Conservation (phyloP, 352 stramenopile species). For the Globisporangium nunn region DNA sequence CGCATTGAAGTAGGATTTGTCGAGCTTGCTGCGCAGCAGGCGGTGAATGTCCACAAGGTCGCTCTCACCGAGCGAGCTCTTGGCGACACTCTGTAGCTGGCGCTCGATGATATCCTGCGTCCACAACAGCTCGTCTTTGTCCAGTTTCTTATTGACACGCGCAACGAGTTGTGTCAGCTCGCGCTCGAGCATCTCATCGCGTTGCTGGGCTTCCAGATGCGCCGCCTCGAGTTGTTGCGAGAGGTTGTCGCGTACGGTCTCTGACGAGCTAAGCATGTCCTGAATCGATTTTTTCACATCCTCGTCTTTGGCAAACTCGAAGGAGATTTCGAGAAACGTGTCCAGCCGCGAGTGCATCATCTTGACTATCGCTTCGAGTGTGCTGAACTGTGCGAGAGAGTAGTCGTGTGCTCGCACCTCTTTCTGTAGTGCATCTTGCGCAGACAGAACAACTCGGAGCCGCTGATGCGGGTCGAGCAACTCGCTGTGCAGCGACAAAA, state of each 20-base stretch:
- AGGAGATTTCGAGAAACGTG: conserved; percentile 55
- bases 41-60: conserved; percentile 58
- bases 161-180: conserved; percentile 56
- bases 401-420: conserved; percentile 39
- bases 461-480: conserved; percentile 29
- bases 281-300: conserved; percentile 71
- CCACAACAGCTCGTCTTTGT: conserved; percentile 74
- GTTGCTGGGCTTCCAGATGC: conserved; percentile 32
- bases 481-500: conserved; percentile 37
- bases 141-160: conserved; percentile 64
- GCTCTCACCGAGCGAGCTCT: conserved; percentile 49
- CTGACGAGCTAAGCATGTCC: conserved; percentile 44
- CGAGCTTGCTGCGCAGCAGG: conserved; percentile 44
- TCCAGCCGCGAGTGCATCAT: conserved; percentile 55
- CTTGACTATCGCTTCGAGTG: conserved; percentile 49
- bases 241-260: conserved; percentile 33
- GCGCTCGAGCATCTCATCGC: conserved; percentile 42
- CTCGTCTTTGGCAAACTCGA: conserved; percentile 62
- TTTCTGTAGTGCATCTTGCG: conserved; percentile 22
- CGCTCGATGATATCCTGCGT: conserved; percentile 63
- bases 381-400: conserved; percentile 39
- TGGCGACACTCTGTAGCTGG: conserved; percentile 60
- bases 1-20: conserved; percentile 48
- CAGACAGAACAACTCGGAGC: conserved; percentile 22
- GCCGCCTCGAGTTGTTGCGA: conserved; percentile 39